Evolutionary conservation across 371 early-diverging fungal genomes (phyloP).

Genomic region (Catenaria anguillulae): DNA sequence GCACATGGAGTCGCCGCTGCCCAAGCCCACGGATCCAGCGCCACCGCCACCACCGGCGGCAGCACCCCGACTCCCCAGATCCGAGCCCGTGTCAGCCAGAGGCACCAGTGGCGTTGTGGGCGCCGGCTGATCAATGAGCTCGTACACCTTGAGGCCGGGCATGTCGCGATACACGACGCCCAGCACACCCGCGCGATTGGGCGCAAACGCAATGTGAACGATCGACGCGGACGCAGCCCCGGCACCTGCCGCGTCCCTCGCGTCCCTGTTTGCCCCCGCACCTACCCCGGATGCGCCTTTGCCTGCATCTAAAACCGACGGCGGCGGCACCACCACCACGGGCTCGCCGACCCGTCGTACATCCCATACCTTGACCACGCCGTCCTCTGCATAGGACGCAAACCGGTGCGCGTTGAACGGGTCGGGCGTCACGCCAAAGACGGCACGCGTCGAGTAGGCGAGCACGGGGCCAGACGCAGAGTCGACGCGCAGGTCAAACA

Average conservation of each 20-base stretch:
- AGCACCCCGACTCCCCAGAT: too few species aligned
- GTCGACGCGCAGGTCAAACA: slow-evolving; percentile 44
- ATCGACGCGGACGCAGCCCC: slow-evolving; percentile 12
- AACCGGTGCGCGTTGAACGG: slow-evolving; percentile 53
- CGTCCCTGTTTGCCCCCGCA: not conserved
- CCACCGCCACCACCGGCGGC: too few species aligned
- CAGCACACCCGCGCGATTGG: slow-evolving; percentile 42
- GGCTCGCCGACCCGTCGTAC: slow-evolving; percentile 46
- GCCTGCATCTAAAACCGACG: not conserved
- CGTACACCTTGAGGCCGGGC: slow-evolving; percentile 38
- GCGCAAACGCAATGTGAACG: slow-evolving; percentile 44
- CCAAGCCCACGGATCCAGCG: too few species aligned
- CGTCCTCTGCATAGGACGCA: slow-evolving; percentile 56
- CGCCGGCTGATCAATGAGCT: slow-evolving; percentile 36
- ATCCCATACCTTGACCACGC: slow-evolving; percentile 64
- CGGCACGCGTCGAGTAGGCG: slow-evolving; percentile 52
- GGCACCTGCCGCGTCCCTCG: slow-evolving; percentile 15
- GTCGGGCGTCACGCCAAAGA: slow-evolving; percentile 50
- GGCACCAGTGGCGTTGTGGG: too few species aligned
- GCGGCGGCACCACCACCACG: slow-evolving; percentile 20
- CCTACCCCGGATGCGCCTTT: not conserved
- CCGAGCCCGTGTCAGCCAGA: too few species aligned
- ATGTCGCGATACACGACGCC: slow-evolving; percentile 48
- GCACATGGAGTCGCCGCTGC: slow-evolving; percentile 3
- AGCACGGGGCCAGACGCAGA: slow-evolving; percentile 18